Evolutionary conservation across 768 basidiomycete species (phyloP), one percentile per base, ranked within the genome.

Genomic region (Punctularia strigosozonata): DNA sequence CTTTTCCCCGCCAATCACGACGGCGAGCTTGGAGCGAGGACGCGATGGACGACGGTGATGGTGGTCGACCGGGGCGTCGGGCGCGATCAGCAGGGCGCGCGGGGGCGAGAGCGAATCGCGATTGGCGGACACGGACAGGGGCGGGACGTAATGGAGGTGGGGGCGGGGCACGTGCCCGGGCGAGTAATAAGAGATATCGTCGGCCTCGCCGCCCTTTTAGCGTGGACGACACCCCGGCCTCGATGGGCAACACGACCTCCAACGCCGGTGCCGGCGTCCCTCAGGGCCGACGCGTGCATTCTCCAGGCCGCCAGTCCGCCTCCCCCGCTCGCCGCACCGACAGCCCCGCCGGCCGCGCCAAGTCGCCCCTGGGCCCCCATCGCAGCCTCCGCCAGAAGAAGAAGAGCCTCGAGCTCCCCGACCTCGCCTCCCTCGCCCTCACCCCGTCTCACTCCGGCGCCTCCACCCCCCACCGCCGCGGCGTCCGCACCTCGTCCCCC

Each of bases 331-430:
- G 31, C 20, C 30, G 24, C 46, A 48, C 23, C 23, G 40, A 24
- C 46, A 39, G 30, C 49, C 58, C 8, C 50, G 50, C 43, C 68
- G 66, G 3, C 58, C 59, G 25, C 65, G 67, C 26, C 66, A 71
- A 1, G 41, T 52, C n/a, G 57, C 59, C 15, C 56, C 58, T 28
- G 59, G 50, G 28, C 65, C 60, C 76, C 1, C 78, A 81, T 55
- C 63, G 65, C 23, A 79, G 80, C 31, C 59, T 83, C 42, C 66
- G 77, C 28, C 63, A 65, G 17, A 83, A 78, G 66, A 82, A 80
- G 59, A 74, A 68, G 52, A 80, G 78, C 0, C 72, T 86, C 15
- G 80, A 86, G 53, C 66, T 86, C 19, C 82, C 82, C 38, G 82
- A 84, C 63, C 75, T 86, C 49, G 69, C 69, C 10, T 59, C 61